phyloP scores from a whole-genome alignment of 116 monocot species.

The Cymodocea nodosa region DNA sequence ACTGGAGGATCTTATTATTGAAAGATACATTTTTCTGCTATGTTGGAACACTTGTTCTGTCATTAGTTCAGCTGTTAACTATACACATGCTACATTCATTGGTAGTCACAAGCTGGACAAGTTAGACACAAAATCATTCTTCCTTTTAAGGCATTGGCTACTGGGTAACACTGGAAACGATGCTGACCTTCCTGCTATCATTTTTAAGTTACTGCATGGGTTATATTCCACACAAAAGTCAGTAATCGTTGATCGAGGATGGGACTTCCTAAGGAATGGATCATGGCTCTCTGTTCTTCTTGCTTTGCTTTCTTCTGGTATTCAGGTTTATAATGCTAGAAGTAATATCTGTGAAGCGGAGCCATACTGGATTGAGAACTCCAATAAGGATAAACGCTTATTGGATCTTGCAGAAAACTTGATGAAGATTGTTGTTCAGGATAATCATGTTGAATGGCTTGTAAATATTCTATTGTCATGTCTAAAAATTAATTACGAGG shows the following conservation, averaged over 20 bases:
- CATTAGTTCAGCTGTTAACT: slow-evolving; percentile 9
- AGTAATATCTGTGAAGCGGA: slow-evolving; percentile 14
- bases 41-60: slow-evolving; percentile 58
- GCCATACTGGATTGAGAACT: slow-evolving; percentile 7
- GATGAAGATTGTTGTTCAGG: slow-evolving; percentile 17
- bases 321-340: slow-evolving; percentile 21
- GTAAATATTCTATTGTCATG: slow-evolving; percentile 45
- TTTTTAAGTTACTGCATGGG: slow-evolving; percentile 35
- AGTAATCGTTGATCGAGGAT: slow-evolving; percentile 20
- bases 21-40: slow-evolving; percentile 76
- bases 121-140: slow-evolving; percentile 23
- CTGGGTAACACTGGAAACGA: slow-evolving; percentile 13
- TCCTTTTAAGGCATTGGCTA: slow-evolving; percentile 37
- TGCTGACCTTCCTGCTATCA: slow-evolving; percentile 13
- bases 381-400: slow-evolving; percentile 9
- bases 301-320: slow-evolving; percentile 39
- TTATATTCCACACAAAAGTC: slow-evolving; percentile 13
- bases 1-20: slow-evolving; percentile 60
- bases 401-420: slow-evolving; percentile 21
- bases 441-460: slow-evolving; percentile 27
- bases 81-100: slow-evolving; percentile 4
- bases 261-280: slow-evolving; percentile 55
- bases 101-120: slow-evolving; percentile 16
- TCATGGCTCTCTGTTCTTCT: slow-evolving; percentile 60
- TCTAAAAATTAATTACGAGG: slow-evolving; percentile 39